phyloP scores from a whole-genome alignment of 345 rosid species.

The Combretum micranthum region DNA sequence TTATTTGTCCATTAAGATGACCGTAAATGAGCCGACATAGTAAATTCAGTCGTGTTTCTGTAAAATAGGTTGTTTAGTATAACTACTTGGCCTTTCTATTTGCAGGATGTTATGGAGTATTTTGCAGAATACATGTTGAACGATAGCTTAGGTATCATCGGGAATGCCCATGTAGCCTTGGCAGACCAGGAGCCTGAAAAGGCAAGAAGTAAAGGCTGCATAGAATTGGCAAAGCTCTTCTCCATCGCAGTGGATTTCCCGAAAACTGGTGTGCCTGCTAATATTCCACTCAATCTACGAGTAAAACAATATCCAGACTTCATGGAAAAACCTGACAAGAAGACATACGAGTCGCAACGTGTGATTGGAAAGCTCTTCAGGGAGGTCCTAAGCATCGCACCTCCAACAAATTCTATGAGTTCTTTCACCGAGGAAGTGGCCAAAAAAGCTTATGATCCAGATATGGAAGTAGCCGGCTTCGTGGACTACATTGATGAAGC shows the following conservation, averaged over 20 bases:
- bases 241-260: constrained; percentile 55
- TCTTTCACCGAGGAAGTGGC: constrained; percentile 36
- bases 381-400: constrained; percentile 31
- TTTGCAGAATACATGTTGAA: too few relatives aligned
- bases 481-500: constrained; percentile 38
- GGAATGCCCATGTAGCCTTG: constrained; percentile 32
- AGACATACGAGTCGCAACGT: constrained; percentile 29
- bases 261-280: constrained; percentile 52
- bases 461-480: constrained; percentile 52
- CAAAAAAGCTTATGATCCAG: constrained; percentile 26
- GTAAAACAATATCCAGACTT: too few relatives aligned
- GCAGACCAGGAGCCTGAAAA: constrained; percentile 33
- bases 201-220: constrained; percentile 33
- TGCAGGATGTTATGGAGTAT: constrained; percentile 47
- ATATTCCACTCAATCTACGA: constrained; percentile 26
- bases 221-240: constrained; percentile 33
- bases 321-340: constrained; percentile 47
- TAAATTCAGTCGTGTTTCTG: too few relatives aligned
- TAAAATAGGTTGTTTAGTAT: not conserved
- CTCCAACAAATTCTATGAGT: constrained; percentile 11
- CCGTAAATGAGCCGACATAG: too few relatives aligned
- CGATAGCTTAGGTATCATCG: constrained; percentile 42
- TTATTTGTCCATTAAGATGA: too few relatives aligned
- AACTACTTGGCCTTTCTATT: not conserved
- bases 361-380: constrained; percentile 51